Conservation (phyloP, 352 stramenopile genomes). For the Phytopythium boreale region DNA sequence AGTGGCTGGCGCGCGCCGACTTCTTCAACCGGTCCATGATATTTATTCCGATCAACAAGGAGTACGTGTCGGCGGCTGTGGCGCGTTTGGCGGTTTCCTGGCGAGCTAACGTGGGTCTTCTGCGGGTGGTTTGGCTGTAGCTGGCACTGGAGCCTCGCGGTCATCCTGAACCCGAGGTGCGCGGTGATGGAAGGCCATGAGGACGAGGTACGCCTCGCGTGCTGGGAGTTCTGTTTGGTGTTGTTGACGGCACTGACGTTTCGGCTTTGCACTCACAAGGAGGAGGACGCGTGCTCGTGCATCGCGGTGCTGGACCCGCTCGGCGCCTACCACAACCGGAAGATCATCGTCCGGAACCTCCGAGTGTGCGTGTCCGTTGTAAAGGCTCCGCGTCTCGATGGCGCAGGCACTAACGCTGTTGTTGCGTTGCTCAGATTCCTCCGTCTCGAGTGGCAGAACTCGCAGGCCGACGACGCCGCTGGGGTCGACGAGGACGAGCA, state of each 20-base stretch:
- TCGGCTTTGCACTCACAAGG: not conserved
- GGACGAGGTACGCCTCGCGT: slow-evolving; percentile 22
- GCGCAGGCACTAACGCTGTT: slow-evolving; percentile 5
- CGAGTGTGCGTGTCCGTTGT: slow-evolving; percentile 33
- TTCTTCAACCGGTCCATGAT: slow-evolving; percentile 74
- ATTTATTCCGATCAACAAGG: slow-evolving; percentile 87
- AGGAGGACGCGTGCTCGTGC: slow-evolving; percentile 38
- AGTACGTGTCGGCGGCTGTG: slow-evolving; percentile 32
- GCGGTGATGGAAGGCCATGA: slow-evolving; percentile 24
- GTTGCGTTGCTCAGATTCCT: slow-evolving; percentile 31
- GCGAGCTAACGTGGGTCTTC: slow-evolving; percentile 5
- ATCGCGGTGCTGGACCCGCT: slow-evolving; percentile 73
- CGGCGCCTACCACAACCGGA: slow-evolving; percentile 61
- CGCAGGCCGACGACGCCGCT: slow-evolving; percentile 2
- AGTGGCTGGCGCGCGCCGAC: slow-evolving; percentile 59
- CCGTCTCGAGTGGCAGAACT: slow-evolving; percentile 48
- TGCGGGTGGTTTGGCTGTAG: slow-evolving; percentile 20
- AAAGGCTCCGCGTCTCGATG: not conserved
- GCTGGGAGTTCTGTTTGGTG: not conserved
- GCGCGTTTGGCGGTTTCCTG: not conserved
- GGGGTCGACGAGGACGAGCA: slow-evolving; percentile 7
- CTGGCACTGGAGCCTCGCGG: slow-evolving; percentile 78
- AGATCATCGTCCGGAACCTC: slow-evolving; percentile 52
- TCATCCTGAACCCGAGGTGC: slow-evolving; percentile 67
- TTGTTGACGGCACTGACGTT: not conserved